Evolutionary conservation across 768 basidiomycete species (phyloP).

Genomic region (Gymnopilus junonius): DNA sequence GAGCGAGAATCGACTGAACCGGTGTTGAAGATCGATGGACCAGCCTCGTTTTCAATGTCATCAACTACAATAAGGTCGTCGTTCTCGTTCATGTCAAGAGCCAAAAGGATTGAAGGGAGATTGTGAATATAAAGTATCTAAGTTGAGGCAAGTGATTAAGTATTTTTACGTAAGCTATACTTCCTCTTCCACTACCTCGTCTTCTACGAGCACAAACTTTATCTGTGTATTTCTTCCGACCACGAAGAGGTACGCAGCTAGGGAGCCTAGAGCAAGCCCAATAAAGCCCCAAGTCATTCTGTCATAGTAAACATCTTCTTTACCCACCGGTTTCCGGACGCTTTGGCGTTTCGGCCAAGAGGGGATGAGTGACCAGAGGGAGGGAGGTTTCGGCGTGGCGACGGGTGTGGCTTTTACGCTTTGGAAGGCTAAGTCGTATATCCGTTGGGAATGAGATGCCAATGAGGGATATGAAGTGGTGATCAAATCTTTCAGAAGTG

Average conservation of each 20-base stretch:
- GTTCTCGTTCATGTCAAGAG: conserved; percentile 34
- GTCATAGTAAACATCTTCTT: conserved; percentile 51
- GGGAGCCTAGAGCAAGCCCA: conserved; percentile 46
- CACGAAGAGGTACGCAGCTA: conserved; percentile 42
- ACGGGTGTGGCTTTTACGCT: conserved; percentile 21
- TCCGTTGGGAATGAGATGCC: conserved; percentile 57
- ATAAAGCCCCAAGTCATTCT: conserved; percentile 60
- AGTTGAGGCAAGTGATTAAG: not conserved
- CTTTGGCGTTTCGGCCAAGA: conserved; percentile 26
- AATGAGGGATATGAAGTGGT: conserved; percentile 60
- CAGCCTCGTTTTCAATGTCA: conserved; percentile 50
- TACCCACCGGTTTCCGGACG: conserved; percentile 26
- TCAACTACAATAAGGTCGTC: conserved; percentile 69
- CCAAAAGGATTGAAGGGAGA: not conserved
- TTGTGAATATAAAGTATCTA: not conserved
- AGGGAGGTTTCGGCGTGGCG: conserved; percentile 22
- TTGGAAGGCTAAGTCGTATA: conserved; percentile 39
- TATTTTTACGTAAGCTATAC: conserved; percentile 1
- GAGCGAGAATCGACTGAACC: conserved; percentile 15
- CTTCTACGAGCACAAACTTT: conserved; percentile 6
- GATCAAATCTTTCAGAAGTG: conserved; percentile 58
- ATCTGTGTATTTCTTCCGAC: conserved; percentile 22
- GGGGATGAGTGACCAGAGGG: conserved; percentile 46
- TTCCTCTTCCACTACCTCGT: conserved; percentile 7
- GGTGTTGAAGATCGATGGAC: conserved; percentile 36